A percentile compares a stretch with the other conserved stretches of the same genome.
These are phyloP conservation scores for Uronychia setigera DNA, from an alignment of 73 alveolate genomes.

Conservation along the genomic window DNA sequence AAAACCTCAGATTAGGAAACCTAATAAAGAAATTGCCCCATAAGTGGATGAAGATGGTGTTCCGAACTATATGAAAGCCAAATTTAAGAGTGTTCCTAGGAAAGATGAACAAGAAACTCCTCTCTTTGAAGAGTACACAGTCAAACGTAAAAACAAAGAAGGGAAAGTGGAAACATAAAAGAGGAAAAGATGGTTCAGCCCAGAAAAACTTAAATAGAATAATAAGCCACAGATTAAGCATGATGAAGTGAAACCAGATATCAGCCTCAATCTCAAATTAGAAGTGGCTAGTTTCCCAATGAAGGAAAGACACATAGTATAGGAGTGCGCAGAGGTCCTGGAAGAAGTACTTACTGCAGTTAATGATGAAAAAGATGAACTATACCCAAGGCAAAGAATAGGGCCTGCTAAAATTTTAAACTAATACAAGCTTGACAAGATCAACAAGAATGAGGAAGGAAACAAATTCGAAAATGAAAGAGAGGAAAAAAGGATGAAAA, in stretches of 20 bases:
- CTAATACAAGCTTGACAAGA: constrained; percentile 28
- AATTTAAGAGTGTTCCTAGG: not conserved
- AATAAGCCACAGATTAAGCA: constrained; percentile 4
- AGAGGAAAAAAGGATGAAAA: not conserved
- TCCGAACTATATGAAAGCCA: not conserved
- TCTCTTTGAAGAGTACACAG: not conserved
- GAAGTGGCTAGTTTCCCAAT: constrained; percentile 32
- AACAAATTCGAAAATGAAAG: not conserved
- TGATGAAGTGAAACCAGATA: constrained; percentile 14
- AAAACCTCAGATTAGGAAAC: constrained; percentile 21
- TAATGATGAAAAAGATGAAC: not conserved
- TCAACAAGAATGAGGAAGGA: not conserved
- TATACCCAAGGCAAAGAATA: not conserved
- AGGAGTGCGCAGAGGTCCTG: constrained; percentile 29
- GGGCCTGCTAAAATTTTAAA: not conserved
- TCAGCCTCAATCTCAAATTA: not conserved
- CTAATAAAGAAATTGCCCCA: constrained; percentile 18
- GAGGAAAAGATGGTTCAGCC: not conserved
- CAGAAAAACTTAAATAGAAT: not conserved
- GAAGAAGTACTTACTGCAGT: constrained; percentile 34
- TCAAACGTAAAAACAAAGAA: not conserved
- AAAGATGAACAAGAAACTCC: not conserved
- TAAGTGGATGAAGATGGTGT: not conserved
- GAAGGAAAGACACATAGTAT: constrained; percentile 12
- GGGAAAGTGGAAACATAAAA: not conserved